Evolutionary conservation across 108 stramenopile genomes (phyloP).

Genomic region (Cyclotella sp.): DNA sequence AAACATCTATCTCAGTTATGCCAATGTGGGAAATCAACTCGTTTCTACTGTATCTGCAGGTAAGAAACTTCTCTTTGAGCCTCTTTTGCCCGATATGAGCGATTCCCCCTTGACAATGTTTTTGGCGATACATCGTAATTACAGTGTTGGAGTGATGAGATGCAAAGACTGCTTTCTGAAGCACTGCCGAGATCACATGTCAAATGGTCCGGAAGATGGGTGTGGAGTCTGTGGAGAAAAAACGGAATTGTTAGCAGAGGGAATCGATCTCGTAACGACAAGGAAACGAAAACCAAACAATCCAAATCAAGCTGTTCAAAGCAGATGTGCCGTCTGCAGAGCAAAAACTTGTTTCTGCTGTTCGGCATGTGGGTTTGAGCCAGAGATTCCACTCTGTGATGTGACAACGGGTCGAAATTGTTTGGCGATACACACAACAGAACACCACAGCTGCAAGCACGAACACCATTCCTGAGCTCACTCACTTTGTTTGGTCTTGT

Average conservation of each 20-base stretch:
- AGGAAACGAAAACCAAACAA: slow-evolving; percentile 31
- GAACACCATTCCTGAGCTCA: background rate
- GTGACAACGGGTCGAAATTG: slow-evolving; percentile 39
- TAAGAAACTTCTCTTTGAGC: background rate
- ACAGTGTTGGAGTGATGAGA: slow-evolving; percentile 35
- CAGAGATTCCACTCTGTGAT: slow-evolving; percentile 30
- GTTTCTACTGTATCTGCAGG: slow-evolving; percentile 41
- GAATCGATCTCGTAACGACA: slow-evolving; percentile 29
- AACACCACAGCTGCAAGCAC: slow-evolving; percentile 23
- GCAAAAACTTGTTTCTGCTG: slow-evolving; percentile 43
- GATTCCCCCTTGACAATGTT: too few relatives aligned
- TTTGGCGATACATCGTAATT: background rate
- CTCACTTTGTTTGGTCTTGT: too few relatives aligned
- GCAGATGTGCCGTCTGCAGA: slow-evolving; percentile 28
- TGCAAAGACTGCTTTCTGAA: slow-evolving; percentile 42
- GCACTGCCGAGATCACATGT: slow-evolving; percentile 32
- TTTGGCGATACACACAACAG: slow-evolving; percentile 21
- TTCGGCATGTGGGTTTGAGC: slow-evolving; percentile 29
- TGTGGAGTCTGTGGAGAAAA: slow-evolving; percentile 21
- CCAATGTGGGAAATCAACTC: slow-evolving; percentile 30
- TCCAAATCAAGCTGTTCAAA: slow-evolving; percentile 33
- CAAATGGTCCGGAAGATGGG: slow-evolving; percentile 15
- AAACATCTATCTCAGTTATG: slow-evolving; percentile 40
- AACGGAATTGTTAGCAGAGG: slow-evolving; percentile 21
- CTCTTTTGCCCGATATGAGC: background rate